Evolutionary conservation across 2,329 filamentous ascomycete species (phyloP).

Genomic region (Verticillium klebahnii): DNA sequence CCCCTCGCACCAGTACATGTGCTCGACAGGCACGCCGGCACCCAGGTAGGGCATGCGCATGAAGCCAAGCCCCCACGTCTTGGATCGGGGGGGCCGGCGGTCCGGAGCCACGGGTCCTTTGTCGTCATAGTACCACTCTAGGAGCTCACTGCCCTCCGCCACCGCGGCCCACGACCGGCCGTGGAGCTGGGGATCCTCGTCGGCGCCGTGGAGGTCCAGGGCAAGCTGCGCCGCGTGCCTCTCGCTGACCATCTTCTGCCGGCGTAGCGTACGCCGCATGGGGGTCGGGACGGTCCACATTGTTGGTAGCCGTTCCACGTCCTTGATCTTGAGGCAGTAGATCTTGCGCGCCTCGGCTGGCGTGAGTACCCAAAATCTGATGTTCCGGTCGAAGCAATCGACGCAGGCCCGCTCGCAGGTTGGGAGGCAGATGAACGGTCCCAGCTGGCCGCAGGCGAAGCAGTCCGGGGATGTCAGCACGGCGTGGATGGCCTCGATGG

Average conservation of each 20-base stretch:
- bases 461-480: conserved; percentile 18
- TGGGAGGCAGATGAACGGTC: conserved; percentile 23
- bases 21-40: neutral
- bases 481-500: conserved; percentile 14
- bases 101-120: neutral
- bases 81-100: too few relatives aligned
- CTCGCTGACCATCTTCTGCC: conserved; percentile 18
- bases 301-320: conserved; percentile 11
- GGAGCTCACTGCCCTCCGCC: conserved; percentile 1
- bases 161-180: conserved; percentile 25
- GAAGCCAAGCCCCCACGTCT: neutral
- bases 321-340: conserved; percentile 15
- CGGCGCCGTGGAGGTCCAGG: conserved; percentile 2
- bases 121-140: neutral
- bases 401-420: conserved; percentile 25
- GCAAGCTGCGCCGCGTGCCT: conserved; percentile 26
- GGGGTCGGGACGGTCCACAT: conserved; percentile 14
- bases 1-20: neutral
- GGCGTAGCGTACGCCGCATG: neutral
- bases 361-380: conserved; percentile 19
- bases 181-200: conserved; percentile 15
- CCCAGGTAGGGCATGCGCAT: neutral
- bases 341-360: conserved; percentile 13
- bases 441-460: conserved; percentile 21
- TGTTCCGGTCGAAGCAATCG: conserved; percentile 20